Evolutionary conservation across 495 filamentous ascomycete genomes (phyloP).

Genomic region (Podospora pseudopauciseta): DNA sequence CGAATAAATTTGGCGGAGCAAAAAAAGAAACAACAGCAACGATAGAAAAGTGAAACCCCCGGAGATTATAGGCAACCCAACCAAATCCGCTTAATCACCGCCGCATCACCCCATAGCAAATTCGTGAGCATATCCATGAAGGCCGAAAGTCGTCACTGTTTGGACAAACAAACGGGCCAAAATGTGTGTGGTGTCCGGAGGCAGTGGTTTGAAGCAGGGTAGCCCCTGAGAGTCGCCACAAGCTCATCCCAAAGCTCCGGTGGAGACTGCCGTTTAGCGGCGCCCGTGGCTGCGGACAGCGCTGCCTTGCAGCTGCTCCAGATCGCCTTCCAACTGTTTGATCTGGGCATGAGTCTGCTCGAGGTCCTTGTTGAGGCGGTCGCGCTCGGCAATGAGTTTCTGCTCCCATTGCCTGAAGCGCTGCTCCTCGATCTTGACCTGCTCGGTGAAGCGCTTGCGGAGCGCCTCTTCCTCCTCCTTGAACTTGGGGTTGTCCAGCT

Average conservation of each 20-base stretch:
- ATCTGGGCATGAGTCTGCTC: conserved; percentile 96
- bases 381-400: conserved; percentile 96
- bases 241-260: conserved; percentile 6
- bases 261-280: conserved; percentile 56
- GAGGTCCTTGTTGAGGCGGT: conserved; percentile 98
- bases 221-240: not conserved
- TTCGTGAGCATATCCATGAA: conserved; percentile 8
- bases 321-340: conserved; percentile 89
- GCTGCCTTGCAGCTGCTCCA: conserved; percentile 90
- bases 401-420: conserved; percentile 99
- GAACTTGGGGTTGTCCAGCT: conserved; percentile 99
- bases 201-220: conserved; percentile 4
- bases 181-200: not conserved
- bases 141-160: not conserved
- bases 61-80: not conserved
- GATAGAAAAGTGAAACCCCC: not conserved
- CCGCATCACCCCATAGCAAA: not conserved
- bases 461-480: conserved; percentile 98
- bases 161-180: not conserved
- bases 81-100: not conserved
- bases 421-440: conserved; percentile 99
- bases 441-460: conserved; percentile 98
- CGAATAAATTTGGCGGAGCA: conserved; percentile 7
- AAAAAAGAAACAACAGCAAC: not conserved
- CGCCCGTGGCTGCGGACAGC: conserved; percentile 91